A percentile compares a stretch with the other conserved stretches of the same genome.
These are phyloP conservation scores for Venturia effusa DNA, from an alignment of 2,329 filamentous ascomycete species.

Conservation along the genomic window DNA sequence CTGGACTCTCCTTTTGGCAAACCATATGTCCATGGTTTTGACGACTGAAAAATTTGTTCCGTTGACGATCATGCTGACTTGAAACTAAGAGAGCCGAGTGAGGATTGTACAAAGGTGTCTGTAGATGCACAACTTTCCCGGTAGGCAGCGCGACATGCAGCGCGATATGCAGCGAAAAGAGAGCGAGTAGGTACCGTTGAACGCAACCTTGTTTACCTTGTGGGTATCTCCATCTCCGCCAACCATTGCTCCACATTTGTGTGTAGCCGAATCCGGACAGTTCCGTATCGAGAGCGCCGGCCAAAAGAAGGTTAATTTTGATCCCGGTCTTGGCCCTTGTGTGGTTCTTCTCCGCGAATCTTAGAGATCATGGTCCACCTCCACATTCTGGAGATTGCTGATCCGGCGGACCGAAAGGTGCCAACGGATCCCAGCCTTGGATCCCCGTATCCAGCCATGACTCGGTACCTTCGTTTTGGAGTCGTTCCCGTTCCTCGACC, in stretches of 20 bases:
- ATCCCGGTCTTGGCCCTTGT: too few relatives aligned
- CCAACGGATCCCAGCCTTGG: too few relatives aligned
- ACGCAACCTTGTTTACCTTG: too few relatives aligned
- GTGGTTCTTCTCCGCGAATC: too few relatives aligned
- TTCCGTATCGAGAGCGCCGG: too few relatives aligned
- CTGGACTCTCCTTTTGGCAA: conserved; percentile 16
- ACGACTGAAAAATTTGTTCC: conserved; percentile 5
- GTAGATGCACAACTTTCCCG: background rate
- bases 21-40: conserved; percentile 13
- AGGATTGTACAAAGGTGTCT: background rate
- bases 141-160: background rate
- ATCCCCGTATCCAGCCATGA: too few relatives aligned
- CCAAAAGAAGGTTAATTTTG: too few relatives aligned
- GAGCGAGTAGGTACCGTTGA: too few relatives aligned
- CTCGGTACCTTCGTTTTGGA: background rate
- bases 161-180: background rate
- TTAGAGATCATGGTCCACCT: background rate
- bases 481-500: background rate
- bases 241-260: too few relatives aligned
- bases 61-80: background rate
- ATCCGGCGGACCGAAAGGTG: too few relatives aligned
- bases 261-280: too few relatives aligned
- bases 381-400: background rate
- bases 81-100: background rate
- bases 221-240: too few relatives aligned